Evolutionary conservation across 2,329 filamentous ascomycete genomes (phyloP), one percentile per base, ranked within the genome.

Genomic region (Penicillium sp.): DNA sequence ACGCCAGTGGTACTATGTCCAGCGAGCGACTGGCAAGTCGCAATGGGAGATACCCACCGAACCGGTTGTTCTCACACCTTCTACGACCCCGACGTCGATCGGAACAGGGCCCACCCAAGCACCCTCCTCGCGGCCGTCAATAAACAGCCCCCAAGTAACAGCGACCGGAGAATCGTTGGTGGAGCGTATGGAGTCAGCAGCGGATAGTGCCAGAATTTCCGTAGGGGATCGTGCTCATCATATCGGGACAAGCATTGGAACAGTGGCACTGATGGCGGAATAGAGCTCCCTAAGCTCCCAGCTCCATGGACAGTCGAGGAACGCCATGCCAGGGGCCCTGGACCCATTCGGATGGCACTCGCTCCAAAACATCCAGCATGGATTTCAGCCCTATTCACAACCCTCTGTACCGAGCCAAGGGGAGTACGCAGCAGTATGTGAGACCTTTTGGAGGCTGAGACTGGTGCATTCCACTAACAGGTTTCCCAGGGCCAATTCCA

Each of bases 31-130:
- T 11, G 75, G 74, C 36, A 72, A 72, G 50, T 73, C 73, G 7
- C 74, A 75, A 65, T 77, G 75, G 75, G 73, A 77, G 7, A 65
- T 77, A n/a, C 75, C 75, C 7, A 77, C 74, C 18, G 72, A 77
- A 58, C 75, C 73, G 27, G 72, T 74, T 40, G 66, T 74, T 40
- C 66, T 76, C 19, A 75, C 74, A 2, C 75, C 75, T 6, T 73
- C 70, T 18, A 71, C 70, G 10, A 72, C 70, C 16, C 70, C 70
- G 27, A 69, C 56, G 2, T 69, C 69, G 5, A 69, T 67, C 54
- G 70, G 69, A 39, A 57, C 64, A 36, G 70, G 70, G 5, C 68
- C 65, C 36, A 67, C 70, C 35, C 63, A 64, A 58, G 66, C 63
- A 31, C 70, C 70, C 22, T 62, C 63, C 2, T 67, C 65, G 19